A percentile compares a stretch with the other conserved stretches of the same genome.
Conservation (phyloP, 768 basidiomycete species). For the Psilocybe cubensis region DNA sequence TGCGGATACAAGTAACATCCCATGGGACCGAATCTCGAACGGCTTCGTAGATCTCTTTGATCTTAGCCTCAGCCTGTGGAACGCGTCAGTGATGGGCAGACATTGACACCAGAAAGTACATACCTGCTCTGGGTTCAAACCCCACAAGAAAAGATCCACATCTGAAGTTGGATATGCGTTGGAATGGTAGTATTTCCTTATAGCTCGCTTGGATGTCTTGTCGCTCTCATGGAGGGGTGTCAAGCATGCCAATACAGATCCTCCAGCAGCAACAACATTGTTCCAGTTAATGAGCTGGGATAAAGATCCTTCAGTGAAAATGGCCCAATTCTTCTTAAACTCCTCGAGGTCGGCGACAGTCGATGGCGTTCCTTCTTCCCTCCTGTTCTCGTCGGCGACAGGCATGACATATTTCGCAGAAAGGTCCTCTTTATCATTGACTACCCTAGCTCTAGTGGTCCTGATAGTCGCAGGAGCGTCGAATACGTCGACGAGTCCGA, state of each 20-base stretch:
- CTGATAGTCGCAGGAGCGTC: slow-evolving; percentile 48
- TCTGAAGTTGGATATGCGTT: slow-evolving; percentile 62
- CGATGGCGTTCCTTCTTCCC: slow-evolving; percentile 51
- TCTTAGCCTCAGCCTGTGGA: slow-evolving; percentile 59
- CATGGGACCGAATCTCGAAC: slow-evolving; percentile 68
- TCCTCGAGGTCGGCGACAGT: slow-evolving; percentile 56
- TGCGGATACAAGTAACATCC: slow-evolving; percentile 70
- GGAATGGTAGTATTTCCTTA: slow-evolving; percentile 61
- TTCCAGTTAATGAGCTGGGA: slow-evolving; percentile 64
- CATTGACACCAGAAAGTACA: slow-evolving; percentile 3
- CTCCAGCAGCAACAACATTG: slow-evolving; percentile 68
- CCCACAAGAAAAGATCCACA: slow-evolving; percentile 69
- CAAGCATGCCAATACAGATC: slow-evolving; percentile 61
- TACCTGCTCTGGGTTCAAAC: slow-evolving; percentile 57
- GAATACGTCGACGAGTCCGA: slow-evolving; percentile 66
- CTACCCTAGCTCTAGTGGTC: slow-evolving; percentile 51
- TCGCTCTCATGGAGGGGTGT: slow-evolving; percentile 50
- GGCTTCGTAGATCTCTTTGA: slow-evolving; percentile 60
- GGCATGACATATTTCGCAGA: slow-evolving; percentile 57
- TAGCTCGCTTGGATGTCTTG: slow-evolving; percentile 56
- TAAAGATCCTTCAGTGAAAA: slow-evolving; percentile 66
- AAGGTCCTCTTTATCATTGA: slow-evolving; percentile 47
- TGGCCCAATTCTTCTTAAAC: slow-evolving; percentile 65
- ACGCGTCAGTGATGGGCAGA: not conserved
- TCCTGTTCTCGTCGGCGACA: slow-evolving; percentile 43